A percentile compares a stretch with the other conserved stretches of the same genome.
phyloP scores from a whole-genome alignment of 495 filamentous ascomycete species.

The Aspergillus conjunctus region DNA sequence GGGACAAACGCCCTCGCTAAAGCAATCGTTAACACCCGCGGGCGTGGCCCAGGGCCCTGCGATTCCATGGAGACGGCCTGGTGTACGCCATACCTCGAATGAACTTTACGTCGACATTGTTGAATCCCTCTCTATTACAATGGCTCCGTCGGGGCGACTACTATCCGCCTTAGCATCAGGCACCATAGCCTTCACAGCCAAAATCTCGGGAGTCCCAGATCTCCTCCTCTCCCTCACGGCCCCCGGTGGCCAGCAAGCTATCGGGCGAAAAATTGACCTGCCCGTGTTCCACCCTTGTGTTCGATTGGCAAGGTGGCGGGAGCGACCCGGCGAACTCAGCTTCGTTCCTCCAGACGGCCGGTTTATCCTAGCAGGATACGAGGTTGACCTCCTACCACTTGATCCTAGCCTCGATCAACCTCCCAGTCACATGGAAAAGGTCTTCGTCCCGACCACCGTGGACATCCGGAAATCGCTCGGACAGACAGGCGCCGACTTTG shows the following conservation, averaged over 20 bases:
- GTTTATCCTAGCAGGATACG: slow-evolving; percentile 94
- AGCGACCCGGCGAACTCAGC: slow-evolving; percentile 84
- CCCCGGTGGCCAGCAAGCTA: slow-evolving; percentile 71
- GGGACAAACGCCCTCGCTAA: slow-evolving; percentile 44
- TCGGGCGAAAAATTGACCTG: slow-evolving; percentile 75
- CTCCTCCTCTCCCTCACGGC: slow-evolving; percentile 77
- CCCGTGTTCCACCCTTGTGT: slow-evolving; percentile 98
- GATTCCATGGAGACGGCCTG: slow-evolving; percentile 86
- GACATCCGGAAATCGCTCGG: slow-evolving; percentile 83
- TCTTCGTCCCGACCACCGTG: slow-evolving; percentile 79
- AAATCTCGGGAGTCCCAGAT: slow-evolving; percentile 93
- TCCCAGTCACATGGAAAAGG: slow-evolving; percentile 57
- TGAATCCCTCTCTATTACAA: slow-evolving; percentile 81
- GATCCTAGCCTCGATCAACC: slow-evolving; percentile 46
- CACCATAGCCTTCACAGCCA: slow-evolving; percentile 91
- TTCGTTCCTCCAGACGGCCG: slow-evolving; percentile 95
- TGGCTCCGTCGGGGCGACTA: slow-evolving; percentile 86
- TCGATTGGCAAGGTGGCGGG: slow-evolving; percentile 79
- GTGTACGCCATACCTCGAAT: slow-evolving; percentile 94
- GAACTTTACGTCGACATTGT: slow-evolving; percentile 97
- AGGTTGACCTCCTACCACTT: slow-evolving; percentile 83
- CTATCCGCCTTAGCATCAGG: slow-evolving; percentile 87
- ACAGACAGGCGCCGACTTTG: slow-evolving; percentile 75
- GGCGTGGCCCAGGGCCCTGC: slow-evolving; percentile 51
- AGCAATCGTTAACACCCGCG: slow-evolving; percentile 47